A percentile compares a stretch with the other conserved stretches of the same genome.
Conservation (phyloP, 257 asterid genomes). For the Cynanchum wilfordii region DNA sequence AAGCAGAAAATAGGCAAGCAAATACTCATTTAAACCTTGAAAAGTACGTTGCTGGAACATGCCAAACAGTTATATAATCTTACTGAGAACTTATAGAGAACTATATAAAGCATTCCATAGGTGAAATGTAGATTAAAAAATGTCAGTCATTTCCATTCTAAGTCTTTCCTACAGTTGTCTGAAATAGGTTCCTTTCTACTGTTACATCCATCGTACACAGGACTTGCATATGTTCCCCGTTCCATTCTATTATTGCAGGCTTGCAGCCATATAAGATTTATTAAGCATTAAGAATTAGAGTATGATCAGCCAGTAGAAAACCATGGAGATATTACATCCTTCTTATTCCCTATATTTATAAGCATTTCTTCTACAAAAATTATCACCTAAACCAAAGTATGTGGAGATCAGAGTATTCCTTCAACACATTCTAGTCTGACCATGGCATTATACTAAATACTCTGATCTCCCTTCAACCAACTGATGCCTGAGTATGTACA, state of each 20-base stretch:
- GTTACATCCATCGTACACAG: neutral
- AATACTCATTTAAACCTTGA: neutral
- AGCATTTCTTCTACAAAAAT: neutral
- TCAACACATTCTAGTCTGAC: neutral
- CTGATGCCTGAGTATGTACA: neutral
- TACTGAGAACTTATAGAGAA: neutral
- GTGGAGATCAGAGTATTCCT: neutral
- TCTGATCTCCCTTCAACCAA: neutral
- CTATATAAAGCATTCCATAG: neutral
- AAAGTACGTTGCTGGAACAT: neutral
- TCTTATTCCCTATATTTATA: neutral
- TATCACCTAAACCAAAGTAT: neutral
- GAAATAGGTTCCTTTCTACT: neutral
- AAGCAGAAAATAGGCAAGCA: neutral
- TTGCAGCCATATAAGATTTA: neutral
- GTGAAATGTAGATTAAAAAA: neutral
- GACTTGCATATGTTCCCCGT: neutral
- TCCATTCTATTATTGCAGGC: neutral
- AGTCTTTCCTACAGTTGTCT: neutral
- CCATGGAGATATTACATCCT: neutral
- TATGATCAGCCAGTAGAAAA: neutral
- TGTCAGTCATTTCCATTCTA: neutral
- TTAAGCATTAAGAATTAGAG: neutral
- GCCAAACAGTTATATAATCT: neutral
- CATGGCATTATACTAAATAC: neutral